phyloP scores from a whole-genome alignment of 2,329 filamentous ascomycete species.

The Leptographium flavum region DNA sequence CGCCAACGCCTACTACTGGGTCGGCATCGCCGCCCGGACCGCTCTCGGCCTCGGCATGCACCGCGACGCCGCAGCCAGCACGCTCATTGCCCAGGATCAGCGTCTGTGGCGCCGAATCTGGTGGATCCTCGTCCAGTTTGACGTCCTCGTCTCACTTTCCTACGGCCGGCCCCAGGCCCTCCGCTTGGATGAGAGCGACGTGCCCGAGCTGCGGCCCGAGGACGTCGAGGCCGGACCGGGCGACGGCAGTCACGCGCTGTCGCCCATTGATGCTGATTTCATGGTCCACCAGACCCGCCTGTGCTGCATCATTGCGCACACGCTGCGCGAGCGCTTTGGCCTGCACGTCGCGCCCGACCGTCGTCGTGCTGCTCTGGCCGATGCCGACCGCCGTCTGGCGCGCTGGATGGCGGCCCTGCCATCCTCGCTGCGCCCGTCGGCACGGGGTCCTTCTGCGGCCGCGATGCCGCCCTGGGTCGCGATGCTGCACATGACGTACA shows the following conservation, averaged over 20 bases:
- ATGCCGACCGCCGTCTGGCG: slow-evolving; percentile 6
- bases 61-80: slow-evolving; percentile 17
- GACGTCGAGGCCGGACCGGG: slow-evolving; percentile 25
- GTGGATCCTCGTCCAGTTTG: slow-evolving; percentile 26
- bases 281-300: slow-evolving; percentile 3
- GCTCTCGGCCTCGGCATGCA: slow-evolving; percentile 41
- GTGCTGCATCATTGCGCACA: slow-evolving; percentile 3
- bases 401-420: slow-evolving; percentile 6
- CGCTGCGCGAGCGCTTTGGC: slow-evolving; percentile 5
- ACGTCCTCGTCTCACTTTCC: slow-evolving; percentile 21
- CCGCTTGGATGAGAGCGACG: slow-evolving; percentile 36
- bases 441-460: background rate
- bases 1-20: slow-evolving; percentile 37
- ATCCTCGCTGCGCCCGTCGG: background rate
- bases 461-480: slow-evolving; percentile 1
- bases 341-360: slow-evolving; percentile 3
- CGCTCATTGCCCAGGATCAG: slow-evolving; percentile 18
- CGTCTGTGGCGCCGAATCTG: slow-evolving; percentile 23
- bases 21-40: slow-evolving; percentile 35
- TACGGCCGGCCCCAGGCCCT: slow-evolving; percentile 38
- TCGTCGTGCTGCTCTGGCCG: background rate
- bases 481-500: slow-evolving; percentile 8
- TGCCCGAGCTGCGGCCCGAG: slow-evolving; percentile 24
- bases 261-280: background rate
- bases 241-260: background rate